phyloP scores from a whole-genome alignment of 495 filamentous ascomycete genomes.

The Aspergillus hancockii region DNA sequence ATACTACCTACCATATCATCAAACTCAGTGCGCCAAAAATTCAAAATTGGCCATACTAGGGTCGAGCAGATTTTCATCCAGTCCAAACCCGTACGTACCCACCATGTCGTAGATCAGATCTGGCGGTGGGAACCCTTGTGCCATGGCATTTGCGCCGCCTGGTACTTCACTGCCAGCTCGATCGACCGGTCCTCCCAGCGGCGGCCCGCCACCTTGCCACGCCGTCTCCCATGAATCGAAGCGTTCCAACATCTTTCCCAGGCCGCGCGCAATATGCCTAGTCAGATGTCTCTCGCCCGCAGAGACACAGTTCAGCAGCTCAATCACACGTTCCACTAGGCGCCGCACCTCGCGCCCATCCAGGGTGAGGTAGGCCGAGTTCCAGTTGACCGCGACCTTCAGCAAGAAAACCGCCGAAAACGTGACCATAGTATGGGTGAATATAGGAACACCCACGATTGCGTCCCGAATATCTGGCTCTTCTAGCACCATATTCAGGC shows the following conservation, averaged over 20 bases:
- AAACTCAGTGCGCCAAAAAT: conserved; percentile 38
- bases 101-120: conserved; percentile 53
- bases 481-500: conserved; percentile 55
- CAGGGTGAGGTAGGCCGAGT: conserved; percentile 48
- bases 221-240: conserved; percentile 48
- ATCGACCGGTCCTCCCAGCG: conserved; percentile 12
- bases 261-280: conserved; percentile 52
- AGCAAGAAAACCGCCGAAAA: conserved; percentile 59
- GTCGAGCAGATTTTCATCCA: conserved; percentile 49
- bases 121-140: conserved; percentile 48
- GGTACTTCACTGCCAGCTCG: conserved; percentile 29
- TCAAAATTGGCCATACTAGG: conserved; percentile 51
- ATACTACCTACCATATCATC: neutral
- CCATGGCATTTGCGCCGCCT: conserved; percentile 49
- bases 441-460: conserved; percentile 60
- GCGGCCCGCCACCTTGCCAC: conserved; percentile 27
- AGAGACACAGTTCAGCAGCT: conserved; percentile 52
- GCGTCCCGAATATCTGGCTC: conserved; percentile 58
- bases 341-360: conserved; percentile 46
- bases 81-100: conserved; percentile 49
- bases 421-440: conserved; percentile 64
- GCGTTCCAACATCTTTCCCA: conserved; percentile 54
- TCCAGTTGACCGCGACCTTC: conserved; percentile 58
- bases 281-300: conserved; percentile 56
- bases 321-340: conserved; percentile 51